Percentiles rank a stretch among this genome's conserved stretches.
Conservation (phyloP, 768 basidiomycete species). For the Goffeauzyma gilvescens region DNA sequence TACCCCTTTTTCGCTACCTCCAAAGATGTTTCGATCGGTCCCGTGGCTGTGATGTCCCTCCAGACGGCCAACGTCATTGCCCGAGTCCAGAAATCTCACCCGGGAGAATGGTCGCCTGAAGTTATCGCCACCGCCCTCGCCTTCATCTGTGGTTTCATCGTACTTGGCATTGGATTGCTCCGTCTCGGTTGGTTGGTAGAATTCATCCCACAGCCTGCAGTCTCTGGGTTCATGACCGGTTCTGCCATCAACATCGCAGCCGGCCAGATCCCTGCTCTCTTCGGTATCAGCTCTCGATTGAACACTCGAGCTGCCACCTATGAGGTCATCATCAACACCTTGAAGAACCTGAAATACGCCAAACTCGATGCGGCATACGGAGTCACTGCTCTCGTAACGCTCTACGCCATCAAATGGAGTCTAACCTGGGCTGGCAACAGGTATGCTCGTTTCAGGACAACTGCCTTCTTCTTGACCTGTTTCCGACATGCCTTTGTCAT, state of each 20-base stretch:
- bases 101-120: constrained; percentile 42
- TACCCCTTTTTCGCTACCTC: constrained; percentile 69
- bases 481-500: constrained; percentile 40
- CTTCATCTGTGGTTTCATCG: constrained; percentile 75
- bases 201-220: constrained; percentile 42
- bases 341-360: constrained; percentile 58
- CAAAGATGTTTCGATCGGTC: constrained; percentile 98
- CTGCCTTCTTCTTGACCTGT: constrained; percentile 48
- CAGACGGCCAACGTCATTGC: constrained; percentile 61
- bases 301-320: constrained; percentile 71
- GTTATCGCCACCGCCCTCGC: constrained; percentile 70
- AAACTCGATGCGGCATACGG: constrained; percentile 79
- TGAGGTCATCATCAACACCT: constrained; percentile 73
- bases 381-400: constrained; percentile 46
- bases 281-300: constrained; percentile 64
- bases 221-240: constrained; percentile 68
- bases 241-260: constrained; percentile 82
- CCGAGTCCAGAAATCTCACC: constrained; percentile 37
- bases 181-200: constrained; percentile 87
- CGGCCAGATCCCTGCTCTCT: constrained; percentile 70
- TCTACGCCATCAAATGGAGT: constrained; percentile 31
- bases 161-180: constrained; percentile 70
- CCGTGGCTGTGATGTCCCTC: constrained; percentile 95
- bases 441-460: constrained; percentile 21
- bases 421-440: constrained; percentile 17